A percentile compares a stretch with the other conserved stretches of the same genome.
Conservation (phyloP, 495 filamentous ascomycete genomes). For the Melanomma pulvis-pyrius region DNA sequence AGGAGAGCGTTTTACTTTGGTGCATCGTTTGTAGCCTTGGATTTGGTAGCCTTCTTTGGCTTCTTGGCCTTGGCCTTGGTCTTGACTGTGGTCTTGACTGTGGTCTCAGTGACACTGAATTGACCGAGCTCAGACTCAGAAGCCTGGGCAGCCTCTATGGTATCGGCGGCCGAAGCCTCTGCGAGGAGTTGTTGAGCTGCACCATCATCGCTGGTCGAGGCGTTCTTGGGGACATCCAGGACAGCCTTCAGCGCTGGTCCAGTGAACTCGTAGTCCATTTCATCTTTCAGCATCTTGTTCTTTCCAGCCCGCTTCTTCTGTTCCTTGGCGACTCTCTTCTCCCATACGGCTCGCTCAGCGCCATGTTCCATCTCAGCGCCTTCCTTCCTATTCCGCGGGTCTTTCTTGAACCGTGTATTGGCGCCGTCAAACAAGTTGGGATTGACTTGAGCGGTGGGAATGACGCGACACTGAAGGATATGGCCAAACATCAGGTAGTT, state of each 20-base stretch:
- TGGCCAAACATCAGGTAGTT: constrained; percentile 95
- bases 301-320: constrained; percentile 65
- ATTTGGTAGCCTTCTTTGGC: background rate
- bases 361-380: constrained; percentile 71
- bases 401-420: constrained; percentile 82
- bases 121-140: constrained; percentile 4
- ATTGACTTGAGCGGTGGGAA: constrained; percentile 76
- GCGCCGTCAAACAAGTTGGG: constrained; percentile 82
- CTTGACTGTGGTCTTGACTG: constrained; percentile 14
- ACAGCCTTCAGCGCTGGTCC: constrained; percentile 71
- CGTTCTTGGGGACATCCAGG: constrained; percentile 39
- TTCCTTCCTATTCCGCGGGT: constrained; percentile 82
- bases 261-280: constrained; percentile 82
- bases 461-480: constrained; percentile 80
- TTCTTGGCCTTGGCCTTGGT: constrained; percentile 44
- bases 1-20: no score
- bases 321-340: constrained; percentile 69
- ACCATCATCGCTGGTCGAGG: constrained; percentile 39
- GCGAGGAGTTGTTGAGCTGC: constrained; percentile 19
- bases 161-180: constrained; percentile 9
- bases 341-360: constrained; percentile 73
- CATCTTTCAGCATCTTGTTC: constrained; percentile 69
- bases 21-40: constrained; percentile 22
- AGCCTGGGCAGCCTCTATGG: background rate
- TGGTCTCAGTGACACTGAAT: constrained; percentile 12